Percentiles rank a stretch among this genome's conserved stretches.
These are phyloP conservation scores for Trichoderma sp. DNA, from an alignment of 2,329 filamentous ascomycete genomes.

Conservation along the genomic window DNA sequence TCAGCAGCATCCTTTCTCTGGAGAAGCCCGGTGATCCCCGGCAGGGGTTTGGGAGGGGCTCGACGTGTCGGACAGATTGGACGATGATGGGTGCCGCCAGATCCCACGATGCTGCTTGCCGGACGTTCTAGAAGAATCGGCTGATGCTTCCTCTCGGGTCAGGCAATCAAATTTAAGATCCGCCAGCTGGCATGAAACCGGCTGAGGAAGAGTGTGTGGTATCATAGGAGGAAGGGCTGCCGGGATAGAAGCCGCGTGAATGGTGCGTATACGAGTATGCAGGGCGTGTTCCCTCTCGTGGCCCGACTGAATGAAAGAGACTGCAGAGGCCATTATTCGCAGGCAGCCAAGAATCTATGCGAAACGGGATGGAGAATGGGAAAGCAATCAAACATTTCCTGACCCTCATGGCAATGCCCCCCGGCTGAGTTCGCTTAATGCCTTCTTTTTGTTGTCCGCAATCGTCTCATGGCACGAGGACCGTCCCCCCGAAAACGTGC, in stretches of 20 bases:
- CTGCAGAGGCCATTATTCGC: neutral
- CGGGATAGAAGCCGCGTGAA: slow-evolving; percentile 10
- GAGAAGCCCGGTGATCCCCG: slow-evolving; percentile 7
- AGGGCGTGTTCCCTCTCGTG: neutral
- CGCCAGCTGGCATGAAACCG: neutral
- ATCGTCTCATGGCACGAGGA: slow-evolving; percentile 7
- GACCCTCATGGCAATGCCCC: slow-evolving; percentile 25
- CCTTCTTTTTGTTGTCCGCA: slow-evolving; percentile 21
- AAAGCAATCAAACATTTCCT: slow-evolving; percentile 34
- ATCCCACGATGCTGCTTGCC: slow-evolving; percentile 31
- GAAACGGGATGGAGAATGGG: slow-evolving; percentile 6
- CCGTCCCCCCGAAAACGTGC: neutral
- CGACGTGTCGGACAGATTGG: slow-evolving; percentile 18
- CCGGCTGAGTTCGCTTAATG: slow-evolving; percentile 28
- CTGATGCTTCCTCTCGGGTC: slow-evolving; percentile 1
- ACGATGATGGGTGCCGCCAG: slow-evolving; percentile 26
- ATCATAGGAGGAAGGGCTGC: neutral
- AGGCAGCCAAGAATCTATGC: slow-evolving; percentile 11
- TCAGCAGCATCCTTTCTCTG: slow-evolving; percentile 9
- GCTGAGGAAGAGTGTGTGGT: neutral
- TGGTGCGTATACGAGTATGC: neutral
- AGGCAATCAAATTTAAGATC: slow-evolving; percentile 5
- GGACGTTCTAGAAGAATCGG: slow-evolving; percentile 35
- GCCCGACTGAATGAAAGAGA: neutral
- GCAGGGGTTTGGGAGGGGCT: neutral